A percentile compares a stretch with the other conserved stretches of the same genome.
Conservation (phyloP, 139 green algal species). For the Picochlorum costavermella region DNA sequence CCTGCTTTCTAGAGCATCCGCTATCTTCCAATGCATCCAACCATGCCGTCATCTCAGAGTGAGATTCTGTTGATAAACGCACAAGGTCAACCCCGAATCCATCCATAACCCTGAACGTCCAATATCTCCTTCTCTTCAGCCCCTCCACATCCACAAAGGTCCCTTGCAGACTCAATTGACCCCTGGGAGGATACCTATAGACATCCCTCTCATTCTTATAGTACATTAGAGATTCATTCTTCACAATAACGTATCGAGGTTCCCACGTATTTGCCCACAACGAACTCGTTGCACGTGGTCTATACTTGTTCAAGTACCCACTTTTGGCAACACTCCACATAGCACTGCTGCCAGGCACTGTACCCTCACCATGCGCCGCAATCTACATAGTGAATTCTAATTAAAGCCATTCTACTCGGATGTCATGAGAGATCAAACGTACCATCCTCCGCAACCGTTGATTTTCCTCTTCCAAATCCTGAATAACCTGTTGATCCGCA, state of each 20-base stretch:
- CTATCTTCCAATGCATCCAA: constrained; percentile 41
- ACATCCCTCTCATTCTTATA: constrained; percentile 40
- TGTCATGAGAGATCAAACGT: background rate
- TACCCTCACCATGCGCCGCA: background rate
- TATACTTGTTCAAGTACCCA: constrained; percentile 49
- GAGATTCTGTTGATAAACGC: constrained; percentile 33
- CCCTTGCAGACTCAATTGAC: constrained; percentile 34
- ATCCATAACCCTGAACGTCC: constrained; percentile 39
- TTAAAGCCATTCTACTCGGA: too few species aligned
- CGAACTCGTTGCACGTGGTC: constrained; percentile 18
- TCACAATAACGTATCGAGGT: constrained; percentile 40
- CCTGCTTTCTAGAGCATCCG: constrained; percentile 13
- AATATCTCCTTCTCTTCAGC: constrained; percentile 22
- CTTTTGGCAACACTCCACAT: constrained; percentile 13
- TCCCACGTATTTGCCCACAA: constrained; percentile 37
- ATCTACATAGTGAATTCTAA: too few species aligned
- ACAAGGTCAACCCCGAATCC: constrained; percentile 26
- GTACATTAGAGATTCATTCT: constrained; percentile 33
- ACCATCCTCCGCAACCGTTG: constrained; percentile 22
- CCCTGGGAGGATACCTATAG: constrained; percentile 26
- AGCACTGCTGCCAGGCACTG: constrained; percentile 15
- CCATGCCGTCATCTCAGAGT: constrained; percentile 32
- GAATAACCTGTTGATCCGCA: background rate
- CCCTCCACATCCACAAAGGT: constrained; percentile 35
- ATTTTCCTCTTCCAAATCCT: constrained; percentile 23